Conservation (phyloP, 495 filamentous ascomycete genomes). For the Tuber umbilicatum region DNA sequence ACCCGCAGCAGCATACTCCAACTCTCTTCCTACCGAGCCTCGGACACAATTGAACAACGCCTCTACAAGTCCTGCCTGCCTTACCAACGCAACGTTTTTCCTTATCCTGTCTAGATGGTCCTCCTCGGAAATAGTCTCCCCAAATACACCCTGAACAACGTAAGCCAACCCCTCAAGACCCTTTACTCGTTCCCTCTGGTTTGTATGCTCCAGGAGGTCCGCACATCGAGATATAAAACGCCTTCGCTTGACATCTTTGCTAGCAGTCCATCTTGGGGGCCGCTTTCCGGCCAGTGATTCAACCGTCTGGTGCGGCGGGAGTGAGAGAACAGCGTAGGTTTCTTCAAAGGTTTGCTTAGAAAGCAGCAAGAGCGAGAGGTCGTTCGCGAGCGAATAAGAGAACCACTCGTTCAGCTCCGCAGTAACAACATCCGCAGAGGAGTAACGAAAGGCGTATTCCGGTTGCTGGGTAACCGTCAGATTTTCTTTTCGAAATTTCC, state of each 20-base stretch:
- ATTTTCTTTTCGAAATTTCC: not conserved
- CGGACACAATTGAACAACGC: constrained; percentile 57
- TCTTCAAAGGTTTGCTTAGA: constrained; percentile 66
- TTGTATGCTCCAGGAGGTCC: constrained; percentile 46
- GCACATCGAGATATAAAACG: constrained; percentile 47
- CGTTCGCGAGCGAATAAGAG: constrained; percentile 87
- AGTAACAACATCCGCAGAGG: constrained; percentile 68
- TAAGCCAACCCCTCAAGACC: constrained; percentile 73
- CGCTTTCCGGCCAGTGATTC: constrained; percentile 26
- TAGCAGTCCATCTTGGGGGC: constrained; percentile 50
- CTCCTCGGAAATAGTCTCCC: constrained; percentile 49
- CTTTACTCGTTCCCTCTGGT: constrained; percentile 53
- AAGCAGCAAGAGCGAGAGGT: constrained; percentile 55
- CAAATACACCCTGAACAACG: constrained; percentile 51
- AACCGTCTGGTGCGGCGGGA: constrained; percentile 22
- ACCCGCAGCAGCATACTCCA: constrained; percentile 25
- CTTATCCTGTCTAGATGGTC: constrained; percentile 66
- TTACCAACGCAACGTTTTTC: constrained; percentile 54
- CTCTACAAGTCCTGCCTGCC: constrained; percentile 55
- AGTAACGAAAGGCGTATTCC: constrained; percentile 90
- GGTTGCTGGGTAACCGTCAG: constrained; percentile 50
- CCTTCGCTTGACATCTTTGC: constrained; percentile 46
- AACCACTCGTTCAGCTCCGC: constrained; percentile 98
- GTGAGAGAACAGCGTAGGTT: constrained; percentile 45
- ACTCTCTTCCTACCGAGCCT: constrained; percentile 38